Evolutionary conservation across 352 stramenopile genomes (phyloP).

Genomic region (Thraustochytrium sp.): DNA sequence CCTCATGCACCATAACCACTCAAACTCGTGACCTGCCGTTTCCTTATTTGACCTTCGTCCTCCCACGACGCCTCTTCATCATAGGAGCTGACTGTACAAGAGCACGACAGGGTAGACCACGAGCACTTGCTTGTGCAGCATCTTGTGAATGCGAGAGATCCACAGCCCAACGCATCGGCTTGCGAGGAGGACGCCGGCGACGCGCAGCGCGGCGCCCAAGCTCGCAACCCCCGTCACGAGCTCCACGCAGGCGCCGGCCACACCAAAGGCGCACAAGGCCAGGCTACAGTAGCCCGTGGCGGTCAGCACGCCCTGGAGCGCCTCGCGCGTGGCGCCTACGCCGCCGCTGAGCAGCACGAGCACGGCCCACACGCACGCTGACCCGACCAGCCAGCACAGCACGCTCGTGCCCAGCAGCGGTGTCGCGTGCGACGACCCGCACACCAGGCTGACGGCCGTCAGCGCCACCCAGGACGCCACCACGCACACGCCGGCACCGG

Average conservation of each 20-base stretch:
- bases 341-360: not conserved
- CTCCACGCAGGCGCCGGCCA: not conserved
- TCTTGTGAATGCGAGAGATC: conserved; percentile 10
- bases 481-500: not conserved
- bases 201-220: not conserved
- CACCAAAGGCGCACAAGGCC: not conserved
- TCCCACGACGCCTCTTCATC: too few relatives aligned
- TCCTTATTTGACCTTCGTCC: too few relatives aligned
- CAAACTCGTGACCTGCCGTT: not conserved
- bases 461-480: not conserved
- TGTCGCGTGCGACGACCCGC: not conserved
- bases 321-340: not conserved
- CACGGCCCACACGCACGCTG: not conserved
- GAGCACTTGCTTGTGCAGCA: conserved; percentile 12
- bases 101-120: conserved; percentile 2
- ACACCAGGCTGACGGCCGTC: not conserved
- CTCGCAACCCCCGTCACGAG: not conserved
- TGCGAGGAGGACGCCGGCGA: not conserved
- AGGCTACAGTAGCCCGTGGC: not conserved
- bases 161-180: not conserved
- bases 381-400: not conserved
- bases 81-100: not conserved
- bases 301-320: not conserved
- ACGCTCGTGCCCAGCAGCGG: not conserved
- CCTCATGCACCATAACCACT: not conserved